Percentiles rank a stretch among this genome's conserved stretches.
phyloP scores from a whole-genome alignment of 306 rosid genomes.

The Oxytropis ochrocephala region DNA sequence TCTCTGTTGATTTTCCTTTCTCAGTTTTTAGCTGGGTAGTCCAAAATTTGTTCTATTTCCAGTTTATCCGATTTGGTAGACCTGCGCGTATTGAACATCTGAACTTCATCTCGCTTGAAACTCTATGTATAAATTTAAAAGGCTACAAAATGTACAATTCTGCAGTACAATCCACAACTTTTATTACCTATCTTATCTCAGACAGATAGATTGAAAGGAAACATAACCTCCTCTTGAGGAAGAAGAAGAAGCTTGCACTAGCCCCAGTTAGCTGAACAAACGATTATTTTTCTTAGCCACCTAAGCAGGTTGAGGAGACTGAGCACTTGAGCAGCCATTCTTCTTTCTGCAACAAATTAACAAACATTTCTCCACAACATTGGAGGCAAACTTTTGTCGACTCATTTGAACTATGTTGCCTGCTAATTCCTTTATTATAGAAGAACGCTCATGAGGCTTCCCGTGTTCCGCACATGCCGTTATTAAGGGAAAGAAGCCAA shows the following conservation, averaged over 20 bases:
- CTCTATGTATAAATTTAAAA: slow-evolving; percentile 64
- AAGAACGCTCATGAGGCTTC: slow-evolving; percentile 81
- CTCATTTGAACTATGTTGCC: slow-evolving; percentile 61
- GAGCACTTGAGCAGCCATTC: slow-evolving; percentile 64
- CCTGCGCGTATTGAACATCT: slow-evolving; percentile 38
- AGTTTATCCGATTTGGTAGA: too few relatives aligned
- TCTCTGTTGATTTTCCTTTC: too few relatives aligned
- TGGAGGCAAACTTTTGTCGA: background rate
- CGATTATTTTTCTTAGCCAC: slow-evolving; percentile 37
- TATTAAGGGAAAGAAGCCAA: background rate
- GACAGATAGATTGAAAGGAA: slow-evolving; percentile 20
- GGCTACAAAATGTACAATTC: slow-evolving; percentile 90
- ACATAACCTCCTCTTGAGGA: slow-evolving; percentile 31
- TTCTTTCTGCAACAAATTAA: slow-evolving; percentile 73
- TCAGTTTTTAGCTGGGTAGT: too few relatives aligned
- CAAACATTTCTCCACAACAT: slow-evolving; percentile 62
- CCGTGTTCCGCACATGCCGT: slow-evolving; percentile 90
- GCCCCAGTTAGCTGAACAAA: slow-evolving; percentile 97
- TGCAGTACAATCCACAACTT: slow-evolving; percentile 60
- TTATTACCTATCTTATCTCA: slow-evolving; percentile 42
- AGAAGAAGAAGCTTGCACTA: slow-evolving; percentile 55
- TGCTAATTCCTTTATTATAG: slow-evolving; percentile 84
- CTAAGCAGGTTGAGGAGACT: slow-evolving; percentile 68
- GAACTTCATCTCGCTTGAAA: slow-evolving; percentile 10
- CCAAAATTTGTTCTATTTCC: too few relatives aligned